Evolutionary conservation across 805 yeast species (phyloP).

Genomic region (Wickerhamomyces bovis): DNA sequence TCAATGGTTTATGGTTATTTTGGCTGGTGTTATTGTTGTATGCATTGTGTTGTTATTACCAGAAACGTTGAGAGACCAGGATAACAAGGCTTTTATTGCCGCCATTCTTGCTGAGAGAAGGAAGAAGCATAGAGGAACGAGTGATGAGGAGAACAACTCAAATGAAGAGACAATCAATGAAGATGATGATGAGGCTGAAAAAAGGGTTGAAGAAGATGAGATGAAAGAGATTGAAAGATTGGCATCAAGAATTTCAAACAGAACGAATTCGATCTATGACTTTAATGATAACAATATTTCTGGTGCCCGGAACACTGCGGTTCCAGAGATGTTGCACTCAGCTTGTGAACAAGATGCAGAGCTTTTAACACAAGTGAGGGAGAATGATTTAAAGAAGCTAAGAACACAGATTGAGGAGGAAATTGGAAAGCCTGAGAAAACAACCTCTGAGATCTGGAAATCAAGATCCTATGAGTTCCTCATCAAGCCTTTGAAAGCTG

Average conservation of each 20-base stretch:
- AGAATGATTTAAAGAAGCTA: conserved; percentile 20
- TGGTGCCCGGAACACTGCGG: conserved; percentile 10
- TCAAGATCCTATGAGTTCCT: conserved; percentile 39
- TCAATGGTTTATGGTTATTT: conserved; percentile 74
- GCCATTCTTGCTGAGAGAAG: conserved; percentile 37
- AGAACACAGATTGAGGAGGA: conserved; percentile 19
- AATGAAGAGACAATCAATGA: not conserved
- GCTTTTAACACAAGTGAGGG: not conserved
- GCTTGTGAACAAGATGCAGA: conserved; percentile 1
- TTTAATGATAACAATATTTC: conserved; percentile 15
- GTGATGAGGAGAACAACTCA: conserved; percentile 3
- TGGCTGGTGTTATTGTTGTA: conserved; percentile 49
- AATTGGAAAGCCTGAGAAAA: not conserved
- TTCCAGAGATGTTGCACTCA: conserved; percentile 23
- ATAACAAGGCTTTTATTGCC: conserved; percentile 43
- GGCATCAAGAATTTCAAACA: conserved; percentile 14
- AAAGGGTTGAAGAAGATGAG: not conserved
- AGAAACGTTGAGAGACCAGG: conserved; percentile 64
- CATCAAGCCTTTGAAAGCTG: conserved; percentile 54
- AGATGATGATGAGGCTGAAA: conserved; percentile 3
- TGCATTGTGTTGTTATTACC: conserved; percentile 56
- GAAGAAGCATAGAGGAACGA: conserved; percentile 5
- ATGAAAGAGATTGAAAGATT: conserved; percentile 16
- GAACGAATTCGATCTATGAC: conserved; percentile 14
- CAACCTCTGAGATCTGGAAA: conserved; percentile 21